Evolutionary conservation across 805 yeast species (phyloP).

Genomic region (Metschnikowia colocasiae): DNA sequence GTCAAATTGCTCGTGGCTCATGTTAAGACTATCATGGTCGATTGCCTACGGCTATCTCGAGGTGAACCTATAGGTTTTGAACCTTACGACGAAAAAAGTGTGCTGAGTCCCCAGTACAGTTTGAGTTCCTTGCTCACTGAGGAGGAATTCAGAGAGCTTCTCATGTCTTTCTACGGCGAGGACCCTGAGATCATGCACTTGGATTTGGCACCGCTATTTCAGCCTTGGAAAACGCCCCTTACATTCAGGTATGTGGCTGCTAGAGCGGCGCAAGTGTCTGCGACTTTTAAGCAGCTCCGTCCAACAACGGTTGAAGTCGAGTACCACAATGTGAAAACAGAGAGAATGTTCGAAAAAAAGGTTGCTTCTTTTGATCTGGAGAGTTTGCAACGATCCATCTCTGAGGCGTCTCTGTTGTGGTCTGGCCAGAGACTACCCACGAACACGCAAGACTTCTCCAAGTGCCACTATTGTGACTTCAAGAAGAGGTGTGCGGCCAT

Average conservation of each 20-base stretch:
- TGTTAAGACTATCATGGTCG: constrained; percentile 35
- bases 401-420: constrained; percentile 50
- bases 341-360: constrained; percentile 35
- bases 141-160: constrained; percentile 9
- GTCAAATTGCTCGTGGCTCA: constrained; percentile 38
- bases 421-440: constrained; percentile 51
- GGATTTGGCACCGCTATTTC: constrained; percentile 28
- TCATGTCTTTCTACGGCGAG: constrained; percentile 12
- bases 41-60: constrained; percentile 41
- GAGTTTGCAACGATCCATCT: constrained; percentile 26
- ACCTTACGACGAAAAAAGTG: constrained; percentile 31
- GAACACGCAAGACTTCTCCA: constrained; percentile 36
- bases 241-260: constrained; percentile 57
- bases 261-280: constrained; percentile 47
- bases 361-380: constrained; percentile 35
- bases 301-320: constrained; percentile 49
- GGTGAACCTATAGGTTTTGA: constrained; percentile 45
- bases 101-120: constrained; percentile 4
- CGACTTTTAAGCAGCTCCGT: constrained; percentile 31
- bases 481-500: constrained; percentile 21
- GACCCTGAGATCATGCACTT: constrained; percentile 20
- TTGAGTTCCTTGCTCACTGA: constrained; percentile 11
- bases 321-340: constrained; percentile 40
- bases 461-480: constrained; percentile 58
- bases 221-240: constrained; percentile 50